Evolutionary conservation across 2,329 filamentous ascomycete genomes (phyloP).

Genomic region (Diaporthe humulicola): DNA sequence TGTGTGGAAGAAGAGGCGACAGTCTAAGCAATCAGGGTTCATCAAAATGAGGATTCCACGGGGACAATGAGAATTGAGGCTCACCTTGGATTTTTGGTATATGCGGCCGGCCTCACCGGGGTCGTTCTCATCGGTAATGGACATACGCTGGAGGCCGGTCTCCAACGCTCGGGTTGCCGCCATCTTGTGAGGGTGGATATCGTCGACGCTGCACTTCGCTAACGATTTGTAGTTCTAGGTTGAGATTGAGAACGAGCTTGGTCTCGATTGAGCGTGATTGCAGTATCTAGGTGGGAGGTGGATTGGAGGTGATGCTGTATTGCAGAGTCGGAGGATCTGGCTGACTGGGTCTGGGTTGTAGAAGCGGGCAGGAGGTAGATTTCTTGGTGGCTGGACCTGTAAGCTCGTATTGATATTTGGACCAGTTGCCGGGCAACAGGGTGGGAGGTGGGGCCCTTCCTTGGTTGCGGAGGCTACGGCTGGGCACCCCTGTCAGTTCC

Average conservation of each 20-base stretch:
- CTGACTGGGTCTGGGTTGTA: neutral
- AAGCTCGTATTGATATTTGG: conserved; percentile 30
- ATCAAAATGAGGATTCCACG: conserved; percentile 8
- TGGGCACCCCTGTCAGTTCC: neutral
- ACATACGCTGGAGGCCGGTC: conserved; percentile 89
- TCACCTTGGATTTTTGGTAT: conserved; percentile 84
- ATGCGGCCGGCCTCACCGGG: conserved; percentile 63
- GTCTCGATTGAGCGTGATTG: neutral
- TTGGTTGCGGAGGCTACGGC: conserved; percentile 24
- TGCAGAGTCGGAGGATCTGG: conserved; percentile 9
- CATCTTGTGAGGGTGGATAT: conserved; percentile 59
- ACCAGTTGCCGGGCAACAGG: conserved; percentile 34
- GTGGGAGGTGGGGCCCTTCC: neutral
- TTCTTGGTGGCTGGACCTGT: conserved; percentile 23
- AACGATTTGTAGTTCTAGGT: neutral
- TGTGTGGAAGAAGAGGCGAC: conserved; percentile 58
- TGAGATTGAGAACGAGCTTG: neutral
- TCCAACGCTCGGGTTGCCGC: conserved; percentile 81
- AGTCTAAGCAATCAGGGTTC: conserved; percentile 56
- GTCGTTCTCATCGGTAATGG: conserved; percentile 91
- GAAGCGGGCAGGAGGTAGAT: conserved; percentile 26
- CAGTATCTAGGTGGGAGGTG: neutral
- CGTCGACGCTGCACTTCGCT: conserved; percentile 20
- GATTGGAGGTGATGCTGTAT: neutral
- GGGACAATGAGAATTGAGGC: conserved; percentile 41